Evolutionary conservation across 2,329 filamentous ascomycete genomes (phyloP), one percentile per base, ranked within the genome.

Genomic region (Aspergillus pseudoviridinutans): DNA sequence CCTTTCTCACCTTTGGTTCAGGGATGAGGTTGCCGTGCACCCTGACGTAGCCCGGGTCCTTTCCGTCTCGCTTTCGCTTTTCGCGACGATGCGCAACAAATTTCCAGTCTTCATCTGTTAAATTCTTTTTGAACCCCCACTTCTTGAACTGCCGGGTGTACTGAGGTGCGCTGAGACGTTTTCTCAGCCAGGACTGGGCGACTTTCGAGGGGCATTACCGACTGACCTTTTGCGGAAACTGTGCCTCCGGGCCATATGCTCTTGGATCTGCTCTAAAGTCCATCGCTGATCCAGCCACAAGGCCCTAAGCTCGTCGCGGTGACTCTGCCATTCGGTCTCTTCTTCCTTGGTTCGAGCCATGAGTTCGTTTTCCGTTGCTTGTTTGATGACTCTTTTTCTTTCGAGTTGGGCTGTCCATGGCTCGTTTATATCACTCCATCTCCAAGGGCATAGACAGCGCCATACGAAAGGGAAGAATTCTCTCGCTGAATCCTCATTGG

Each of bases 81-180:
- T 61, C 54, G 12, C 63, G 58, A 44, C 58, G 58, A 24, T 57
- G 58, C 12, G 58, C 55, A 27, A 67, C 55, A 32, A 53, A 59
- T 32, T 61, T 56, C 66, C 66, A 69, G 8, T 61, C 57, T 28
- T 64, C 54, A 5, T 51, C 49, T 6, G 38, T 64, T 35, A 60
- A 47, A 41, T 69, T 66, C 47, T 70, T 70, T 41, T 62, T 57
- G 32, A 68, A 68, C 4, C 53, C 55, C 68, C 67, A 69, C 47
- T 58, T 63, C 38, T 61, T 61, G 56, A 70, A 65, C 56, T 65
- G 65, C 10, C 61, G 60, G 2, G 32, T 35, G 2, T 35, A 35
- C 32, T 35, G 32, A 17, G 32, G 32, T 35, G 12, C 32, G 12
- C 32, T 35, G 12, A 3, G 32, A 17, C 32, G 4, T 35, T 35